phyloP scores from a whole-genome alignment of 495 filamentous ascomycete genomes.

The Corynascus novoguineensis region DNA sequence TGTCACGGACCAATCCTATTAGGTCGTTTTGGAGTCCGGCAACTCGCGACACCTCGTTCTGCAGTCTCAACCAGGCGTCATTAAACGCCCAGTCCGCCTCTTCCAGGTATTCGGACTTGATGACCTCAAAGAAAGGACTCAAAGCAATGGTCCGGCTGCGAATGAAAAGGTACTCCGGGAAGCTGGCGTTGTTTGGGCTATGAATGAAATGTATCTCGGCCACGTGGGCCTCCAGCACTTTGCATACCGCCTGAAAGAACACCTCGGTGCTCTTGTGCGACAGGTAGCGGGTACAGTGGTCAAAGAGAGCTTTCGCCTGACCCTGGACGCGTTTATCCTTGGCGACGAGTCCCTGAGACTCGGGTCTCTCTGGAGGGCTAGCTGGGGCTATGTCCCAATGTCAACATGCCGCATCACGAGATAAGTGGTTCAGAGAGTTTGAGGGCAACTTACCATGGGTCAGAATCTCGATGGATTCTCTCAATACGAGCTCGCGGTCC shows the following conservation, averaged over 20 bases:
- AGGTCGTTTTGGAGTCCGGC: conserved; percentile 23
- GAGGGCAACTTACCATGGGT: background rate
- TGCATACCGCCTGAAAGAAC: conserved; percentile 11
- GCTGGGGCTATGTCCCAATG: background rate
- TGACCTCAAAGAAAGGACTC: conserved; percentile 21
- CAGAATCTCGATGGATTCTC: conserved; percentile 11
- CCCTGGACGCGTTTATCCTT: conserved; percentile 4
- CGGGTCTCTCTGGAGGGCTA: background rate
- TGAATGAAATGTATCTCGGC: conserved; percentile 18
- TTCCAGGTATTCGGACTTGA: conserved; percentile 17
- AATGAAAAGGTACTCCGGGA: conserved; percentile 17
- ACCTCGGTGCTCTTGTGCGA: background rate
- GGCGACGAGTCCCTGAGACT: background rate
- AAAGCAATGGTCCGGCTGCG: conserved; percentile 21
- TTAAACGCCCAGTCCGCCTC: background rate
- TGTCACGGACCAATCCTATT: conserved; percentile 19
- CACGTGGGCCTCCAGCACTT: conserved; percentile 17
- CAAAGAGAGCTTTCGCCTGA: background rate
- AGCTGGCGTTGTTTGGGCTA: background rate
- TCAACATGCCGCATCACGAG: background rate
- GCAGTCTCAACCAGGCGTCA: conserved; percentile 5
- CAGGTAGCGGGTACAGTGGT: conserved; percentile 7
- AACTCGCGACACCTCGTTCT: conserved; percentile 11
- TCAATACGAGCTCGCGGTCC: background rate
- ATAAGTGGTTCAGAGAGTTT: background rate